Conservation (phyloP, 352 stramenopile species). For the Globisporangium alternatum region DNA sequence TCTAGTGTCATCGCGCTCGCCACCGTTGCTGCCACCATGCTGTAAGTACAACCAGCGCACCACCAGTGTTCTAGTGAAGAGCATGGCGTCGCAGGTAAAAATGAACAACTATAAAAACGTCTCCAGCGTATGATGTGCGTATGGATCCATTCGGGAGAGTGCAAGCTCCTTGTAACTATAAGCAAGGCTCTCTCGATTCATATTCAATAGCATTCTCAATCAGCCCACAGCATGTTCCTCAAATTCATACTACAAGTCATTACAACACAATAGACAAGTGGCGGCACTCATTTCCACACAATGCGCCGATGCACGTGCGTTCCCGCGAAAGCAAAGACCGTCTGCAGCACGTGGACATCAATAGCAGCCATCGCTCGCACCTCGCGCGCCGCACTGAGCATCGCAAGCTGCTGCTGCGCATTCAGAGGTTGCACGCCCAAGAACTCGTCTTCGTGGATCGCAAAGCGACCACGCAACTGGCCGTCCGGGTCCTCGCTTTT, state of each 20-base stretch:
- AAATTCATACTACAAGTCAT: background rate
- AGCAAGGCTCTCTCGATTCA: background rate
- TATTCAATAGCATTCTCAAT: background rate
- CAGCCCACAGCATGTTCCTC: background rate
- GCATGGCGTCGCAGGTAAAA: background rate
- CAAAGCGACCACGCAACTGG: slow-evolving; percentile 20
- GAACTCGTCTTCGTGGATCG: slow-evolving; percentile 23
- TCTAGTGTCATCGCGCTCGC: background rate
- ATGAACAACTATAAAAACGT: background rate
- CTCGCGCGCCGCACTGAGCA: slow-evolving; percentile 20
- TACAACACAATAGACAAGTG: background rate
- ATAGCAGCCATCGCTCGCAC: slow-evolving; percentile 16
- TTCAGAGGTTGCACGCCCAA: slow-evolving; percentile 24
- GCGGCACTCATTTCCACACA: slow-evolving; percentile 31
- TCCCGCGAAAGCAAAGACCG: slow-evolving; percentile 30
- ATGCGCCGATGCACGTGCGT: slow-evolving; percentile 24
- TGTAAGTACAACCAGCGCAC: background rate
- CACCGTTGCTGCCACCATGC: background rate
- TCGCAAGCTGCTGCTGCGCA: slow-evolving; percentile 18
- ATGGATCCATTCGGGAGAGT: too few species aligned
- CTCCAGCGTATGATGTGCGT: too few species aligned
- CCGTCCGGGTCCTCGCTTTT: slow-evolving; percentile 19
- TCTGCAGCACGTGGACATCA: slow-evolving; percentile 28
- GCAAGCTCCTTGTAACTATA: background rate
- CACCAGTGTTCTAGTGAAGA: background rate